Percentiles rank a stretch among this genome's conserved stretches.
phyloP scores from a whole-genome alignment of 2,329 filamentous ascomycete species.

The Aspergillus novoparasiticus region DNA sequence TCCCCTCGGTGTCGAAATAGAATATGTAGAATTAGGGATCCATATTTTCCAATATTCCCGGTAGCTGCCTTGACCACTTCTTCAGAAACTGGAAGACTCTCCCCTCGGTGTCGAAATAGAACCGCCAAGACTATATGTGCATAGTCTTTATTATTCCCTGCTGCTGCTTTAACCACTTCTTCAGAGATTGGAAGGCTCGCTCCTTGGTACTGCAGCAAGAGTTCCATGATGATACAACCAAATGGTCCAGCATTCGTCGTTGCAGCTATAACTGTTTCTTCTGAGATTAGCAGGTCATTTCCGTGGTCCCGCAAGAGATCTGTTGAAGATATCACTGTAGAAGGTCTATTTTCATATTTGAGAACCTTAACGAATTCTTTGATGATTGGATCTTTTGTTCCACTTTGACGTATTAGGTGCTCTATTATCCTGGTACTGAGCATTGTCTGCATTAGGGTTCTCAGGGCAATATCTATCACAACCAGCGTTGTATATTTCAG shows the following conservation, averaged over 20 bases:
- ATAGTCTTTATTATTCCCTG: no score
- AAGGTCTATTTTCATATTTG: no score
- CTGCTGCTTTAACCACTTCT: not conserved
- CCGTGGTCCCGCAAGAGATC: not conserved
- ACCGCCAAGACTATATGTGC: no score
- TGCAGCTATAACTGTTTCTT: not conserved
- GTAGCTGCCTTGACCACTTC: not conserved
- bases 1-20: no score
- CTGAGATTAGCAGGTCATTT: not conserved
- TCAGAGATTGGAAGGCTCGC: not conserved
- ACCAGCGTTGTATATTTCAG: no score
- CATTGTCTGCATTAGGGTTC: rapidly evolving
- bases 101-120: not conserved
- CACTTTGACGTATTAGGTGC: not conserved
- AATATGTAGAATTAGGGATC: no score
- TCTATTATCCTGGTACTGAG: not conserved
- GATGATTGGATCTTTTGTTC: not conserved
- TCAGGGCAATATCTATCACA: not conserved
- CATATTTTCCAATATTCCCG: no score
- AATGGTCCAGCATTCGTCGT: not conserved
- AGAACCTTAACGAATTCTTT: not conserved
- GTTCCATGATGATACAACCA: not conserved
- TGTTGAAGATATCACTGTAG: no score
- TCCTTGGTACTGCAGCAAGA: not conserved
- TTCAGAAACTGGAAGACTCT: not conserved